Conservation (phyloP, 148 eudicot species). For the Dysphania ambrosioides region DNA sequence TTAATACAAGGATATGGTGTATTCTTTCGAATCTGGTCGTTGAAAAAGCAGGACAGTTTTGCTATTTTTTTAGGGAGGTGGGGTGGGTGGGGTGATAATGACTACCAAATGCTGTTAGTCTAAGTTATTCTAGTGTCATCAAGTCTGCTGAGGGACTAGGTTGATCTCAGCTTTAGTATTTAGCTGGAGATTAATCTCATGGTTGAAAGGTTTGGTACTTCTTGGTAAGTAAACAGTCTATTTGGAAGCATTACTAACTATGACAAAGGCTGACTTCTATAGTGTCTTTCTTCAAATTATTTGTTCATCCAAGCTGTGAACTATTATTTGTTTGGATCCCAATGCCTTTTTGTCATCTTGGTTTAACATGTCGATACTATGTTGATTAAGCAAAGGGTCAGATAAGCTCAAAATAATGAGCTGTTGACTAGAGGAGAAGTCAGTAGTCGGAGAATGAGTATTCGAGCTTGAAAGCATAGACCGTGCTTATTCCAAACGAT, state of each 20-base stretch:
- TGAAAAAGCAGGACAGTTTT: background rate
- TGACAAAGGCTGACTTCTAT: background rate
- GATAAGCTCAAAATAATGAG: background rate
- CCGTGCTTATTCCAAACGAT: background rate
- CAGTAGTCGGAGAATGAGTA: background rate
- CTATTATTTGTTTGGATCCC: background rate
- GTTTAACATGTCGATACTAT: background rate
- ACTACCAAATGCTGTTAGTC: background rate
- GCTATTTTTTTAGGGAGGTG: too few species aligned
- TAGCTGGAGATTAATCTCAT: background rate
- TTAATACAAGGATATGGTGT: background rate
- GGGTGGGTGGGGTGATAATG: too few species aligned
- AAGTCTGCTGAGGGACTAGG: background rate
- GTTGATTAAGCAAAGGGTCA: background rate
- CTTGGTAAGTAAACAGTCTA: too few species aligned
- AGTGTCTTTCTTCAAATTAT: background rate
- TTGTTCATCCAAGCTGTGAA: background rate
- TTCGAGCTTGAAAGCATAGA: background rate
- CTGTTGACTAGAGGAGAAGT: background rate
- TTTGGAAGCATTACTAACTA: too few species aligned
- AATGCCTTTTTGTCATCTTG: background rate
- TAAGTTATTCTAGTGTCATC: background rate
- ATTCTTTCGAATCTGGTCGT: background rate
- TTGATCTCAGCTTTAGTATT: background rate
- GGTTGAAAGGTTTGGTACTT: background rate